Base-by-base conservation (phyloP, 352 stramenopile species). In the Globisporangium rhizosaccharum region DNA sequence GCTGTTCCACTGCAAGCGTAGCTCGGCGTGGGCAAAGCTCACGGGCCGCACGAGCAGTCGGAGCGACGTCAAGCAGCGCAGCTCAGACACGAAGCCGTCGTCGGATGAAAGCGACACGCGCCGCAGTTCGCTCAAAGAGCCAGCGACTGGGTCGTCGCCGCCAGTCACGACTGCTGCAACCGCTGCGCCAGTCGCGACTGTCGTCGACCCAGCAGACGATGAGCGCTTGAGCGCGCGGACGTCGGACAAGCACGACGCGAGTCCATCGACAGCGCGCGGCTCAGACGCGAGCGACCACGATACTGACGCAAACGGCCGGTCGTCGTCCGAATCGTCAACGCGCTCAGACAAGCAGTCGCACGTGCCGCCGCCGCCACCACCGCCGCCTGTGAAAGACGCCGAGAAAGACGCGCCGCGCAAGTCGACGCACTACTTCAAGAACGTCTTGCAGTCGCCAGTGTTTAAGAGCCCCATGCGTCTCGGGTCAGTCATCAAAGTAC, bases 361-460 rank as follows among this genome's bases (percentile, higher is more conserved):
- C 17, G 17, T 49, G 44, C 20, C 44, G 44, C 44, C 44, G 44
- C 44, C 44, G n/a, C 44, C 44, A 2, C 44, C 44, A 11, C 44
- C 65, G 1, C 62, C 64, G 23, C 48, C 61, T 0, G 20, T 30
- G 11, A 47, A 47, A 47, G 10, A 15, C 6, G 33, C 33, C 2
- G 51, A 56, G 51, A 72, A 59, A 15, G 66, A 66, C 5, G 36
- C 61, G 15, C 70, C 66, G 18, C 72, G 79, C 39, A 92, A 90
- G 61, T 94, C 82, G 30, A 66, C 64, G 4, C 73, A 86, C 51
- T 94, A 94, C 71, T 85, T 94, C 55, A 91, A 91, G 66, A 86
- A 90, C 44, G 84, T 94, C 50, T 66, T 94, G 30, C 82, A 91
- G 61, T 90, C 85, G 8, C 85, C 85, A 30, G 83, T 92, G 51